Evolutionary conservation across 495 filamentous ascomycete genomes (phyloP), one percentile per base, ranked within the genome.

Genomic region (Chaetomium tenue): DNA sequence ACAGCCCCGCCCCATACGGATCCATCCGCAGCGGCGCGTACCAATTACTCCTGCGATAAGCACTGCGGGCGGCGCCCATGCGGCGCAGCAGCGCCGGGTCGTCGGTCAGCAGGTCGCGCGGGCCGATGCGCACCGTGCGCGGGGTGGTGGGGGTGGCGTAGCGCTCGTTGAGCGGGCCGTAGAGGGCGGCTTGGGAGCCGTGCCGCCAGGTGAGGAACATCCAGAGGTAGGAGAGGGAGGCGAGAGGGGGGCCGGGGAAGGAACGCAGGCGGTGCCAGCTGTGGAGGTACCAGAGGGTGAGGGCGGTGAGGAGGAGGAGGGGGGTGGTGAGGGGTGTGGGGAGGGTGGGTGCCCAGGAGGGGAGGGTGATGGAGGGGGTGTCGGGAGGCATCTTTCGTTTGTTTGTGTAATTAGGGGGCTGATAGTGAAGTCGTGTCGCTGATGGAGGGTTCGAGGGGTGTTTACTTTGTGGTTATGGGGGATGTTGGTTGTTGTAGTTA

Each of bases 221-320:
- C 46, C 46, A 48, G 46, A 48, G 20, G 46, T 48, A 48, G 46
- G 46, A 48, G 20, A 48, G 8, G n/a, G 46, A 48, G 46, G 46
- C 46, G 20, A 48, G 46, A 20, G 3, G 46, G 3, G 46, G 46
- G 46, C 46, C 46, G 46, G 46, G 46, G 46, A 48, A 48, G 46
- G 18, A 1, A 20, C 46, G 46, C 18, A 48, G 46, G n/a, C 8
- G 46, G 46, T 48, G 46, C 46, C 46, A 20, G 46, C 4, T 6
- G 46, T 23, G 20, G 18, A 6, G 4, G 46, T 20, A 20, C 18
- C 18, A 20, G 46, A 48, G n/a, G 46, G 20, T 48, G 46, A 48
- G 20, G 3, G 18, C 11, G 46, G 18, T 13, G 46, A 48, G 46
- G 46, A 44, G 40, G 40, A 37, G 40, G 13, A 16, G 40, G 40